phyloP scores from a whole-genome alignment of 768 basidiomycete species.

The Megacollybia marginata region DNA sequence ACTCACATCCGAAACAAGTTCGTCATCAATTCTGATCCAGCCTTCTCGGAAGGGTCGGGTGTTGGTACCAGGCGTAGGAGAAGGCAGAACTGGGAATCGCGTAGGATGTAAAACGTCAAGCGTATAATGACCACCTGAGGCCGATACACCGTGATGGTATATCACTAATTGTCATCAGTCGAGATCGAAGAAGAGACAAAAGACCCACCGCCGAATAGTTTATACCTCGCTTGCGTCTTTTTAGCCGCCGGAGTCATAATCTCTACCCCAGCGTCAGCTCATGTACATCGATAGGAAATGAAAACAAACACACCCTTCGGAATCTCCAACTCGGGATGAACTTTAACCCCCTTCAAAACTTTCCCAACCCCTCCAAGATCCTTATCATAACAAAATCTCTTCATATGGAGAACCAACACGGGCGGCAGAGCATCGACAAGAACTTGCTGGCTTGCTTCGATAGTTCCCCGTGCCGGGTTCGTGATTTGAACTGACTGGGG shows the following conservation, averaged over 20 bases:
- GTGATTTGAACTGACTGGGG: constrained; percentile 79
- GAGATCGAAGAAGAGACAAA: not conserved
- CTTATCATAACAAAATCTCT: constrained; percentile 85
- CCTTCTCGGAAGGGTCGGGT: constrained; percentile 43
- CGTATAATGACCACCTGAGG: constrained; percentile 93
- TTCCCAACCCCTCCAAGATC: constrained; percentile 75
- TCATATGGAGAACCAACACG: constrained; percentile 82
- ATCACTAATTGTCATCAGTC: constrained; percentile 40
- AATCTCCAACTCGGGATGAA: constrained; percentile 73
- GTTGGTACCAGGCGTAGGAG: constrained; percentile 9
- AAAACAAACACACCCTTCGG: constrained; percentile 43
- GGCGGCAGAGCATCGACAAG: constrained; percentile 80
- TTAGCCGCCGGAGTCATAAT: constrained; percentile 49
- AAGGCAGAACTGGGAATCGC: constrained; percentile 30
- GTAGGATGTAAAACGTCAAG: constrained; percentile 79
- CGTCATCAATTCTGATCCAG: constrained; percentile 95
- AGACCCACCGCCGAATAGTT: constrained; percentile 72
- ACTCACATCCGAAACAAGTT: constrained; percentile 69
- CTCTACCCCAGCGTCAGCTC: constrained; percentile 29
- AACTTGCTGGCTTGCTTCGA: constrained; percentile 58
- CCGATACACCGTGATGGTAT: constrained; percentile 90
- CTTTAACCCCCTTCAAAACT: constrained; percentile 72
- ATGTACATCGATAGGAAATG: constrained; percentile 1
- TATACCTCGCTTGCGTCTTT: constrained; percentile 49
- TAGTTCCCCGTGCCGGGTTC: constrained; percentile 45